Base-by-base conservation (phyloP, 1,284 basidiomycete species). In the Puccinia novopanici region DNA sequence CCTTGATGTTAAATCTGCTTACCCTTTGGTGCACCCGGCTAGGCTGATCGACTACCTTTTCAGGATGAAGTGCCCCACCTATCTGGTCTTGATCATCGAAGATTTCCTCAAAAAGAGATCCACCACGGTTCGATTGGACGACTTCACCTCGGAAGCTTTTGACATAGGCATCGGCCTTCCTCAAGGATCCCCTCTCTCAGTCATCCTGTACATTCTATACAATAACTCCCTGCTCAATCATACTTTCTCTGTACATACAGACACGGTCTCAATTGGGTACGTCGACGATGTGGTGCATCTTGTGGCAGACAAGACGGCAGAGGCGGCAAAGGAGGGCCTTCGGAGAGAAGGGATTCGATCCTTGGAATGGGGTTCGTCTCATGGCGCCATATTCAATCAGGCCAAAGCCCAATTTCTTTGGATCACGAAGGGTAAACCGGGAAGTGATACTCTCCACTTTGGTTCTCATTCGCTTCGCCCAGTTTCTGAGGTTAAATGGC, bases 211-310 rank as follows among this genome's bases (percentile, higher is more conserved):
- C 27, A 40, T 68, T 3, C 12, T 68, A 4, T 68, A 68, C 37
- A 68, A 68, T n/a, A 37, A 30, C 65, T 24, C 30, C 15, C 22
- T 68, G 42, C 57, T 24, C 15, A 61, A 27, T 37, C 17, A 61
- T 6, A 22, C 34, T 9, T 42, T 50, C 8, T 22, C 19, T 17
- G 50, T 17, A 6, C 15, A 6, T 45, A 6, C 15, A 8, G 45
- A 45, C 45, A 45, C 15, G 40, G 45, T 71, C 34, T 45, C 68
- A 2, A 42, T 71, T 6, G 68, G 68, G n/a, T 71, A 45, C 19
- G 50, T 71, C 17, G 34, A 71, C 17, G 68, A 71, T 45, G 68
- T 71, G 22, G 50, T 50, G 8, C 68, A 71, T 42, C 24, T 71
- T 1, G 45, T 71, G 8, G 68, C 68, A 3, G 13, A 15, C 17